Evolutionary conservation across 805 yeast genomes (phyloP).

Genomic region (Candida ulmi): DNA sequence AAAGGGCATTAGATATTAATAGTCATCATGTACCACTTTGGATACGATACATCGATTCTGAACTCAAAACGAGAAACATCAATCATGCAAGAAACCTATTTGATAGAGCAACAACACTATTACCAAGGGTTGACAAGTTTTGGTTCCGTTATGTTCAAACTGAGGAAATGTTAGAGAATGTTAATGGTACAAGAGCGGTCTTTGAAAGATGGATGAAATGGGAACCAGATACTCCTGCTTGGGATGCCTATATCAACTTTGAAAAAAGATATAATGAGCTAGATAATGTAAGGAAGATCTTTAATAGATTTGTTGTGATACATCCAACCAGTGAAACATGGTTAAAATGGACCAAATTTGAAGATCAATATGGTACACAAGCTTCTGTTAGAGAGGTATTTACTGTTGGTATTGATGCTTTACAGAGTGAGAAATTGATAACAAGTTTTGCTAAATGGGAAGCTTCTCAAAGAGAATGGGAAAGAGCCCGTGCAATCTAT

Average conservation of each 20-base stretch:
- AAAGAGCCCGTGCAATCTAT: slow-evolving; percentile 57
- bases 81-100: slow-evolving; percentile 87
- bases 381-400: slow-evolving; percentile 55
- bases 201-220: slow-evolving; percentile 79
- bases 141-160: slow-evolving; percentile 82
- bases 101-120: slow-evolving; percentile 64
- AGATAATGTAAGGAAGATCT: slow-evolving; percentile 55
- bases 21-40: slow-evolving; percentile 76
- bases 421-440: slow-evolving; percentile 33
- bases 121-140: slow-evolving; percentile 78
- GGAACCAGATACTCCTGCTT: slow-evolving; percentile 63
- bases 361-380: slow-evolving; percentile 43
- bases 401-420: slow-evolving; percentile 57
- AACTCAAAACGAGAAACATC: slow-evolving; percentile 62
- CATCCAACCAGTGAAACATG: slow-evolving; percentile 56
- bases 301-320: slow-evolving; percentile 45
- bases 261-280: slow-evolving; percentile 61
- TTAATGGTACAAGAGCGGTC: slow-evolving; percentile 53
- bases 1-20: slow-evolving; percentile 77
- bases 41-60: slow-evolving; percentile 77
- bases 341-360: slow-evolving; percentile 73
- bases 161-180: slow-evolving; percentile 72
- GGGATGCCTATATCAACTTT: slow-evolving; percentile 70
- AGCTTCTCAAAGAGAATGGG: slow-evolving; percentile 49
- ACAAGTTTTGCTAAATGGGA: slow-evolving; percentile 72